Conservation (phyloP, 495 filamentous ascomycete species). For the Astrothelium macrocarpum region DNA sequence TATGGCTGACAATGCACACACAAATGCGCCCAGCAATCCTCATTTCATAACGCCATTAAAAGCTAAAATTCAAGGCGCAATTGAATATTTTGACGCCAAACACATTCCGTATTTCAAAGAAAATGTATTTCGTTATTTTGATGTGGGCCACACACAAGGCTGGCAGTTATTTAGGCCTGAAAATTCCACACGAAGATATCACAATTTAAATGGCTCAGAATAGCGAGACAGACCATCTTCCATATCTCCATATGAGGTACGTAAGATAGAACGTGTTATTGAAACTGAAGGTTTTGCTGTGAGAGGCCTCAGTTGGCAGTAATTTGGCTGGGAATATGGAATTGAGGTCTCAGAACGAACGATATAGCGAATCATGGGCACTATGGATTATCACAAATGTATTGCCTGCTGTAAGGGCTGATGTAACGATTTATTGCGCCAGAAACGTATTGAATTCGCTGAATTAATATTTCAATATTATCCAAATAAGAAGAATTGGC, state of each 20-base stretch:
- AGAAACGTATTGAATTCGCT: neutral
- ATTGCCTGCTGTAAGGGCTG: constrained; percentile 5
- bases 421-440: neutral
- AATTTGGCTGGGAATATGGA: neutral
- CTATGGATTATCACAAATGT: constrained; percentile 9
- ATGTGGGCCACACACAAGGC: neutral
- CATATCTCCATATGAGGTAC: neutral
- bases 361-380: neutral
- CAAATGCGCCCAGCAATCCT: neutral
- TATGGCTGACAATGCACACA: neutral
- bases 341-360: neutral
- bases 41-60: neutral
- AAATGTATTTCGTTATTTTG: constrained; percentile 10
- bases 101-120: neutral
- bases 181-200: neutral
- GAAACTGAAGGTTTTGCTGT: neutral
- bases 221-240: neutral
- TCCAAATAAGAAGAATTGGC: constrained; percentile 4
- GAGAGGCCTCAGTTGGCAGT: neutral
- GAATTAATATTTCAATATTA: constrained; percentile 1
- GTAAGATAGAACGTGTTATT: neutral
- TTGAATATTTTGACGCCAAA: constrained; percentile 9
- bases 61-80: constrained; percentile 6
- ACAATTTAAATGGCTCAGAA: neutral
- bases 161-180: neutral